phyloP scores from a whole-genome alignment of 2,329 filamentous ascomycete genomes.

The Sarocladiaceae sp. region DNA sequence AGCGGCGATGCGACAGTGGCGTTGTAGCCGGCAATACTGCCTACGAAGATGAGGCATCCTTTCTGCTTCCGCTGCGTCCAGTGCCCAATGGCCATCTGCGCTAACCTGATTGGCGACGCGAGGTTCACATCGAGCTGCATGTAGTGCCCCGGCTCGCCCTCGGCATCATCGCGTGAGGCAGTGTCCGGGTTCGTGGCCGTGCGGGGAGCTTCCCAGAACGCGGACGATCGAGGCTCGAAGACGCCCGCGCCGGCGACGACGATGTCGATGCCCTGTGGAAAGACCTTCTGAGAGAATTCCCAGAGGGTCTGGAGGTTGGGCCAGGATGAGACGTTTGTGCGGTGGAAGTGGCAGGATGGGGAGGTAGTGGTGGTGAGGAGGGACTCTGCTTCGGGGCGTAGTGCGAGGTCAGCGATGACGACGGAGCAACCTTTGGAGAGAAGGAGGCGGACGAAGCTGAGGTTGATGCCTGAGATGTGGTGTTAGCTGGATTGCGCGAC shows the following conservation, averaged over 20 bases:
- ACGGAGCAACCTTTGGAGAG: slow-evolving; percentile 30
- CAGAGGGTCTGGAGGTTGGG: slow-evolving; percentile 25
- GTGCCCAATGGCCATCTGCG: slow-evolving; percentile 30
- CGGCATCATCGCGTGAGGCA: slow-evolving; percentile 20
- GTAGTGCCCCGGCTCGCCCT: slow-evolving; percentile 26
- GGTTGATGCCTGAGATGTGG: slow-evolving; percentile 28
- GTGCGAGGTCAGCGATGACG: slow-evolving; percentile 28
- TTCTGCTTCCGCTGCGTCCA: slow-evolving; percentile 24
- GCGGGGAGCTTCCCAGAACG: slow-evolving; percentile 29
- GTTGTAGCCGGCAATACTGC: slow-evolving; percentile 27
- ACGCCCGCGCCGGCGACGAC: slow-evolving; percentile 31
- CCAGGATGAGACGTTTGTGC: slow-evolving; percentile 31
- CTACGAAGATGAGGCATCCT: slow-evolving; percentile 26
- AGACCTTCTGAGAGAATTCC: slow-evolving; percentile 19
- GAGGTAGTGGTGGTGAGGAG: slow-evolving; percentile 20
- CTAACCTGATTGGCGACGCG: slow-evolving; percentile 28
- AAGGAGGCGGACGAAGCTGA: slow-evolving; percentile 27
- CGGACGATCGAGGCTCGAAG: slow-evolving; percentile 29
- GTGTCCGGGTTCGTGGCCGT: slow-evolving; percentile 22
- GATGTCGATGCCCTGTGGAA: slow-evolving; percentile 25
- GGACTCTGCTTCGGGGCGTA: slow-evolving; percentile 27
- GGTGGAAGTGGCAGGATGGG: slow-evolving; percentile 26
- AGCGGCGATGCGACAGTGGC: slow-evolving; percentile 24
- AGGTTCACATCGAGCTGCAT: slow-evolving; percentile 30
- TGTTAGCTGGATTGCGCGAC: not conserved